Evolutionary conservation across 345 rosid species (phyloP), one percentile per base, ranked within the genome.

Genomic region (Boechera divaricarpa): DNA sequence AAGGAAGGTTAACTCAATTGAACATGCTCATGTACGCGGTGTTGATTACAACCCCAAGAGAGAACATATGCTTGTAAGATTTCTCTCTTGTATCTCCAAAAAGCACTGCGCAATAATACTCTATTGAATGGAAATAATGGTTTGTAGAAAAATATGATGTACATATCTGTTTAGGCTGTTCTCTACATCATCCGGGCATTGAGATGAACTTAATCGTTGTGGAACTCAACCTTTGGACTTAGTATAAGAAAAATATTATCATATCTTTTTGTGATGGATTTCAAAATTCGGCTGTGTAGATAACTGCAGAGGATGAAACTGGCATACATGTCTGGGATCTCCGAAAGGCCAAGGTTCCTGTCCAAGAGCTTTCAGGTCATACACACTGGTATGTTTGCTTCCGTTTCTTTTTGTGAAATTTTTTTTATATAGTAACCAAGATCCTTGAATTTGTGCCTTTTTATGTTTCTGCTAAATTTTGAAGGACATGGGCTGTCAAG

Each of bases 401-500:
- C 36, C 6, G 56, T 65, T 72, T 78, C 69, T 68, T 16, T 26
- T 7, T 24, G n/a, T 53, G 7, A 65, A 63, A 32, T 67, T 73
- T 38, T 45, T 67, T 75, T 33, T 3, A 77, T 44, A 29, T 54
- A 13, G 33, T 21, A 35, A 13, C 47, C 18, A 54, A 57, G 41
- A 6, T 3, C 38, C 21, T 63, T 79, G 29, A 61, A 28, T 66
- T 21, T 52, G 51, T 59, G 31, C 65, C 18, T 38, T 69, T 45
- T 24, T 72, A 26, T 75, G 75, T 49, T 28, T 26, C 33, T 35
- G 68, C 72, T 48, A 58, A 47, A 55, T 74, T 41, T 33, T 77
- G 81, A 89, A 92, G 98, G 98, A 84, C 98, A 32, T 92, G 98
- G 92, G 85, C 96, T 75, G 90, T 92, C 63, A 83, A 80, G 18